phyloP scores from a whole-genome alignment of 257 asterid genomes.

The Ilex aquifolium region DNA sequence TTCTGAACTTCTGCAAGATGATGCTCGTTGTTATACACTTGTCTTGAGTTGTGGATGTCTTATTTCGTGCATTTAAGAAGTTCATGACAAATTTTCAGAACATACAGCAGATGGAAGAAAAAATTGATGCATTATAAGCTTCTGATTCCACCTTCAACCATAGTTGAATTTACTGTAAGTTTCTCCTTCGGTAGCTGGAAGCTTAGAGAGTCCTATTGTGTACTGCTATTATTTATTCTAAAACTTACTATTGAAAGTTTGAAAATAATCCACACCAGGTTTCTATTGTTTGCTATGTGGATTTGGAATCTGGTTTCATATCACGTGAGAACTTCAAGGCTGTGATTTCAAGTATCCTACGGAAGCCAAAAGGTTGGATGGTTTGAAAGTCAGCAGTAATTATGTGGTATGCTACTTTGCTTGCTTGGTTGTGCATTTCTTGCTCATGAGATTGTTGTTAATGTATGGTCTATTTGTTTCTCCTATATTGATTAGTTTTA shows the following conservation, averaged over 20 bases:
- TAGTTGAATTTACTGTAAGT: slow-evolving; percentile 72
- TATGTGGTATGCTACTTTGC: no score
- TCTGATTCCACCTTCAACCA: slow-evolving; percentile 67
- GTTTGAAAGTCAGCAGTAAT: slow-evolving; percentile 37
- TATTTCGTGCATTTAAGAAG: neutral
- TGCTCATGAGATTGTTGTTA: no score
- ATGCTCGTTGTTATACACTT: no score
- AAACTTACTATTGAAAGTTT: slow-evolving; percentile 6
- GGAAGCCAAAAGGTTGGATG: slow-evolving; percentile 78
- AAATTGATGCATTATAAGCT: slow-evolving; percentile 46
- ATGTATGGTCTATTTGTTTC: no score
- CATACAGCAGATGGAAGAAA: slow-evolving; percentile 53
- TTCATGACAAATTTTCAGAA: slow-evolving; percentile 65
- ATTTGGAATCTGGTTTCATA: slow-evolving; percentile 45
- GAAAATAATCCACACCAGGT: slow-evolving; percentile 35
- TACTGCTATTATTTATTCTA: neutral
- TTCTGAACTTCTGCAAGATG: no score
- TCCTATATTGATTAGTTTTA: no score
- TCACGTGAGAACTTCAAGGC: slow-evolving; percentile 62
- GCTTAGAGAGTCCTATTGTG: neutral
- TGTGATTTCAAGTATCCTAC: slow-evolving; percentile 59
- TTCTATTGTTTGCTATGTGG: slow-evolving; percentile 61
- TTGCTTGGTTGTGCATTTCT: no score
- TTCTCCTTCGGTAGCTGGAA: slow-evolving; percentile 10
- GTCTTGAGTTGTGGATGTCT: no score